phyloP scores from a whole-genome alignment of 345 rosid species.

The Angophora floribunda region DNA sequence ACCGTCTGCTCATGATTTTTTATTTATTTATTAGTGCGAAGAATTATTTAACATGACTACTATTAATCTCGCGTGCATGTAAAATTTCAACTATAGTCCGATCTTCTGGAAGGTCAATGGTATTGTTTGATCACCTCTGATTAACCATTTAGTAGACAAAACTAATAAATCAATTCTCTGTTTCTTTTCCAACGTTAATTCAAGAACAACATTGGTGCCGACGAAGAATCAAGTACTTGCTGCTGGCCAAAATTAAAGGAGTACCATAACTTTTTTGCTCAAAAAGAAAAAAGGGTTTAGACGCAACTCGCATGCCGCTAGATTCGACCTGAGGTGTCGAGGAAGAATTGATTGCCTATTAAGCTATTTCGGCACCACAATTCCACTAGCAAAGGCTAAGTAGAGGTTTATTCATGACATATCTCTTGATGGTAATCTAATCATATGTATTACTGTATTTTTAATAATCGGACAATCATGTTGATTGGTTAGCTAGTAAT shows the following conservation, averaged over 20 bases:
- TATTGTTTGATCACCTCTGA: not conserved
- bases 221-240: not conserved
- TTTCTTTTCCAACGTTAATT: not conserved
- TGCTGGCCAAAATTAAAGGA: not conserved
- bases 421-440: not conserved
- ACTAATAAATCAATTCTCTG: not conserved
- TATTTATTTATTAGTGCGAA: not conserved
- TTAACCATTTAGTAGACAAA: not conserved
- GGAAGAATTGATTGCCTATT: not conserved
- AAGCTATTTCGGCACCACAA: not conserved
- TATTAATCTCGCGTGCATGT: not conserved
- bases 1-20: not conserved
- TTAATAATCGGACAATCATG: not conserved
- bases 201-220: not conserved
- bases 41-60: not conserved
- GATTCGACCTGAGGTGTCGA: not conserved
- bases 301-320: not conserved
- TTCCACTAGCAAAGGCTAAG: not conserved
- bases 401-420: not conserved
- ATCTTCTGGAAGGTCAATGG: not conserved
- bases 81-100: not conserved
- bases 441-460: not conserved
- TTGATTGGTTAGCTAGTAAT: not conserved
- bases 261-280: not conserved
- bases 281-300: not conserved